These are phyloP conservation scores for Centrapalus pauciflorus DNA, from an alignment of 129 eudicot genomes.

Conservation along the genomic window DNA sequence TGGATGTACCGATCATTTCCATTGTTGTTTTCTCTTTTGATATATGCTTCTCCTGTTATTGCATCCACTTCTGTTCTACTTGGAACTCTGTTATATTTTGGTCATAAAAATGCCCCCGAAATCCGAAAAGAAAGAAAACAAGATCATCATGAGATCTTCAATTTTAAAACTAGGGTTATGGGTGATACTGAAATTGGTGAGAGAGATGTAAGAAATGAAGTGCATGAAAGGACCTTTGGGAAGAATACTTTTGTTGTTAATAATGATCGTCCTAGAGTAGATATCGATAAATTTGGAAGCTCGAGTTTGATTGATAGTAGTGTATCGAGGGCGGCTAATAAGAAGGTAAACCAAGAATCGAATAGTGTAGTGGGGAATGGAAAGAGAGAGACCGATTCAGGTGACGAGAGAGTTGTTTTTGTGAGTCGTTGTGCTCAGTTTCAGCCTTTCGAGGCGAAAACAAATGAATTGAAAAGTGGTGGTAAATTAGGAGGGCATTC, in stretches of 20 bases:
- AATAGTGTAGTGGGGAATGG: slow-evolving; percentile 18
- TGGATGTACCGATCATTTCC: slow-evolving; percentile 62
- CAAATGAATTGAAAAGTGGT: not conserved
- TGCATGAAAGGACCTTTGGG: slow-evolving; percentile 2
- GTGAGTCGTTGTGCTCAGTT: slow-evolving; percentile 23
- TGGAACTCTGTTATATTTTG: slow-evolving; percentile 75
- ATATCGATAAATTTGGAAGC: slow-evolving; percentile 1
- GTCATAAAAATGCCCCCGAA: slow-evolving; percentile 54
- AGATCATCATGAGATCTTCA: slow-evolving; percentile 20
- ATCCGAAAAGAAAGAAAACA: slow-evolving; percentile 25
- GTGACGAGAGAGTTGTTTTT: slow-evolving; percentile 22
- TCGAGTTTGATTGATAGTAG: slow-evolving; percentile 16
- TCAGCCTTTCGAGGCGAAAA: slow-evolving; percentile 16
- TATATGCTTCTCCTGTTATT: slow-evolving; percentile 82
- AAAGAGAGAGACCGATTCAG: slow-evolving; percentile 10
- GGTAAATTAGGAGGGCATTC: slow-evolving; percentile 37
- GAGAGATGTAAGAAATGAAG: slow-evolving; percentile 22
- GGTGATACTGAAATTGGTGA: slow-evolving; percentile 29
- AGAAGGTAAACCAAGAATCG: slow-evolving; percentile 21
- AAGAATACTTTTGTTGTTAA: slow-evolving; percentile 11
- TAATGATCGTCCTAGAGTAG: slow-evolving; percentile 10
- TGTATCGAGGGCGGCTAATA: slow-evolving; percentile 14
- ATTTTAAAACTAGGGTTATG: slow-evolving; percentile 18
- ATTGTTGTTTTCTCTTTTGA: slow-evolving; percentile 51
- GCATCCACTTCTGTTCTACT: slow-evolving; percentile 76